Conservation (phyloP, 768 basidiomycete species). For the Russula virescens region DNA sequence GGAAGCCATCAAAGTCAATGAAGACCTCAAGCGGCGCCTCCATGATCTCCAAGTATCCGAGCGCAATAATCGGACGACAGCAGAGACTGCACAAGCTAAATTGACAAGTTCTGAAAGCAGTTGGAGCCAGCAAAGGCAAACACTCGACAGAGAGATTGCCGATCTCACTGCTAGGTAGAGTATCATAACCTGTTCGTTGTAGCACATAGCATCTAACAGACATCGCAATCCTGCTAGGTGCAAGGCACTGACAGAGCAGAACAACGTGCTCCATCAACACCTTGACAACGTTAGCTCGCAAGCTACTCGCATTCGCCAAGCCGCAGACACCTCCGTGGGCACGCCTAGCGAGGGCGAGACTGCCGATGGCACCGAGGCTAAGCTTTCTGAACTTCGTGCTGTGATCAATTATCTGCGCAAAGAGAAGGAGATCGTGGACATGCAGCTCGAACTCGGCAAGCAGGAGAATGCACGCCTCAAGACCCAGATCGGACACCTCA, state of each 20-base stretch:
- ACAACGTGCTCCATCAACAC: conserved; percentile 71
- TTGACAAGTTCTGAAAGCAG: conserved; percentile 64
- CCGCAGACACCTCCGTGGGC: conserved; percentile 47
- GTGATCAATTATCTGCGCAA: conserved; percentile 79
- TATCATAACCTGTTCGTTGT: background rate
- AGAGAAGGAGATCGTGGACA: conserved; percentile 89
- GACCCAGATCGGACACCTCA: conserved; percentile 68
- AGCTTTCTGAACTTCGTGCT: conserved; percentile 66
- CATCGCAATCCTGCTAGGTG: conserved; percentile 38
- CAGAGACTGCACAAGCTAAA: conserved; percentile 73
- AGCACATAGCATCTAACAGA: background rate
- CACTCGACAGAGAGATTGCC: conserved; percentile 69
- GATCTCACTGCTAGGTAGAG: conserved; percentile 66
- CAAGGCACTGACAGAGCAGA: conserved; percentile 71
- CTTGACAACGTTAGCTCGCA: conserved; percentile 80
- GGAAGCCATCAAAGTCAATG: conserved; percentile 70
- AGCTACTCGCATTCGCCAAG: conserved; percentile 72
- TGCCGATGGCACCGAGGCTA: conserved; percentile 50
- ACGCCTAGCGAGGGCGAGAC: conserved; percentile 40
- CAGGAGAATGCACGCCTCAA: conserved; percentile 71
- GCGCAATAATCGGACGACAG: conserved; percentile 53
- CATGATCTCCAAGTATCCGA: conserved; percentile 44
- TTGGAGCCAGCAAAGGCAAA: conserved; percentile 74
- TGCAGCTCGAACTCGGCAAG: conserved; percentile 77
- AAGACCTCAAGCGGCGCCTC: conserved; percentile 59